These are phyloP conservation scores for Cymbopogon citratus DNA, from an alignment of 176 grass and related monocot genomes.

Conservation along the genomic window DNA sequence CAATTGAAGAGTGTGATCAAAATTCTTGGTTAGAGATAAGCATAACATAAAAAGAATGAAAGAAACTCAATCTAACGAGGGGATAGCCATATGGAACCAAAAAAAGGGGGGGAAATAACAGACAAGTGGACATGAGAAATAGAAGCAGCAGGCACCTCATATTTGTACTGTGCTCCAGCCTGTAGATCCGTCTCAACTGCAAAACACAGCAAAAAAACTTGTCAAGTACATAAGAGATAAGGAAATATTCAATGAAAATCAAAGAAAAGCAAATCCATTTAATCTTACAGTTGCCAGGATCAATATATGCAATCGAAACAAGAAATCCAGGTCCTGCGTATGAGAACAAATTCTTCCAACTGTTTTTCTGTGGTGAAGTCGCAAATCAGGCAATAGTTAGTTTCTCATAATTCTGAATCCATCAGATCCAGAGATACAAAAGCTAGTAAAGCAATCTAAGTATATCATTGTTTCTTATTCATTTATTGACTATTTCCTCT, in stretches of 20 bases:
- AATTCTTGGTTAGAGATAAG: not conserved
- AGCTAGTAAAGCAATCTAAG: not conserved
- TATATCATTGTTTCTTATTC: not conserved
- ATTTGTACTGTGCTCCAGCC: slow-evolving; percentile 88
- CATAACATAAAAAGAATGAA: not conserved
- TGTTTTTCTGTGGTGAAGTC: slow-evolving; percentile 56
- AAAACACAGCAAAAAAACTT: not conserved
- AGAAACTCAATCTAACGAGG: not conserved
- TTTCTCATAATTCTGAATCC: slow-evolving; percentile 1
- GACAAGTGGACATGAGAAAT: not conserved
- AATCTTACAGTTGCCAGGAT: slow-evolving; percentile 95
- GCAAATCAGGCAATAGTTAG: slow-evolving; percentile 20
- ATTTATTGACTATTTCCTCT: not conserved
- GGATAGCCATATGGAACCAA: not conserved
- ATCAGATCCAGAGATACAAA: not conserved
- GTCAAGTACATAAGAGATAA: slow-evolving; percentile 7
- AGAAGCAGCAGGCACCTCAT: slow-evolving; percentile 55
- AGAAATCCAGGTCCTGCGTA: slow-evolving; percentile 97
- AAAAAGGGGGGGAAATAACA: not conserved
- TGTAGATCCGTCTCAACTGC: slow-evolving; percentile 95
- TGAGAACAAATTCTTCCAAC: slow-evolving; percentile 92
- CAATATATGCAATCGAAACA: slow-evolving; percentile 93
- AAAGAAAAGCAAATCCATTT: slow-evolving; percentile 1
- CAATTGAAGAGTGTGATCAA: slow-evolving; percentile 10
- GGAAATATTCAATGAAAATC: not conserved